Base-by-base conservation (phyloP, 306 rosid genomes). In the Quillaja saponaria region DNA sequence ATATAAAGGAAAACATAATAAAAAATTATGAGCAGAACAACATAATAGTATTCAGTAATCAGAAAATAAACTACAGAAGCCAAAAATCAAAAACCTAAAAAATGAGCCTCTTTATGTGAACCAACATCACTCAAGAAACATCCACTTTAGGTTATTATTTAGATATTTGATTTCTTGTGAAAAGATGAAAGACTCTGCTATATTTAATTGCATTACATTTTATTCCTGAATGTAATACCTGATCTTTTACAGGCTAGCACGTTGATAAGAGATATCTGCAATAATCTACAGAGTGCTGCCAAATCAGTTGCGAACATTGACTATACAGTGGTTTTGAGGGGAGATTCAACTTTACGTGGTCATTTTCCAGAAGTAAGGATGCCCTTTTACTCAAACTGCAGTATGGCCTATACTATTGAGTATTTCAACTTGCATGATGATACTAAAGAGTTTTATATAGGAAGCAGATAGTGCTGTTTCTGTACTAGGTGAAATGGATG, bases 331-430 rank as follows among this genome's bases (percentile, higher is more conserved):
- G 96, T 91, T 88, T 81, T 88, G 74, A 86, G 98, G 80, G 98
- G 98, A 13, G 96, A 91, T 80, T 91, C 98, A 67, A 91, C 98
- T 47, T 79, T 91, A 73, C 90, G 96, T 58, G 98, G 98, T 44
- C 98, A 91, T 82, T 91, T 91, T 80, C 98, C 98, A 0, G 95
- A 91, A 86, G 98, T 84, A 85, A 85, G 91, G 49, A 70, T 64
- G 33, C 20, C 39, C 17, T 20, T 49, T 48, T 71, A 51, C 63
- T 67, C 55, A 63, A 51, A 55, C 42, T 37, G 16, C 21, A 17
- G 61, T 58, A 20, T 42, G 21, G 31, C 25, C 48, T 61, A 49
- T 55, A 64, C 53, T 69, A 35, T 49, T 49, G 59, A 55, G 78
- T 59, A 58, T 17, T 81, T 76, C 39, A 39, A 40, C 68, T 69